Base-by-base conservation (phyloP, 257 asterid genomes). In the Agastache rugosa region DNA sequence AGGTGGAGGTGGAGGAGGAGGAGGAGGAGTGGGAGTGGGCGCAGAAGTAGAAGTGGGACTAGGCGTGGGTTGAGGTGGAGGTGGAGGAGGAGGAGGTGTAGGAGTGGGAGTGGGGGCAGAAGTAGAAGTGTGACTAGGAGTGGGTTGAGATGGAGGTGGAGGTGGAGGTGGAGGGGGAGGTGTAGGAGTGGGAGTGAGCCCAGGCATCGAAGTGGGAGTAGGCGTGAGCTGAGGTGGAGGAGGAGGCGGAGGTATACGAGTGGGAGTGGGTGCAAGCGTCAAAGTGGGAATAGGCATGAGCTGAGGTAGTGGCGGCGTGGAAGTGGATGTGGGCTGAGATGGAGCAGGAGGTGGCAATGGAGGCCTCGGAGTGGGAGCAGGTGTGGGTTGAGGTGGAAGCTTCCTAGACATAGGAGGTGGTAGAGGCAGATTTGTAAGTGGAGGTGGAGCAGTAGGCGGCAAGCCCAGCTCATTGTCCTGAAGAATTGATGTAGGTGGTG, bases 391-490 rank as follows among this genome's bases (percentile, higher is more conserved):
- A 12, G 35, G 35, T 23, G 41, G 31, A 59, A n/a, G 25, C 27
- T 50, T 16, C 20, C 11, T 6, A 16, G 23, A 17, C 55, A 6
- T 48, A 17, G 59, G 39, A 16, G 71, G 19, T 19, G 71, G 19
- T 11, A 6, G 22, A 64, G 22, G 22, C 19, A 1, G 31, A 47
- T 55, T 19, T 42, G 10, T 44, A 8, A 39, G 44, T 44, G 51
- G 51, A 11, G 51, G 44, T 39, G 61, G 66, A 55, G 12, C 59
- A 50, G 44, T 39, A 11, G 47, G 50, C 4, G 59, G 68, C 61
- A 48, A 63, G n/a, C 71, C 63, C 35, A 27, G 39, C 69, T 55
- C 72, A 63, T 20, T 61, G 8, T 69, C 74, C 45, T 63, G 76
- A 53, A 50, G 20, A 64, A 22, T 41, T 51, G 62, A 15, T 3